phyloP scores from a whole-genome alignment of 2,329 filamentous ascomycete species.

The Diaporthe australafricana region DNA sequence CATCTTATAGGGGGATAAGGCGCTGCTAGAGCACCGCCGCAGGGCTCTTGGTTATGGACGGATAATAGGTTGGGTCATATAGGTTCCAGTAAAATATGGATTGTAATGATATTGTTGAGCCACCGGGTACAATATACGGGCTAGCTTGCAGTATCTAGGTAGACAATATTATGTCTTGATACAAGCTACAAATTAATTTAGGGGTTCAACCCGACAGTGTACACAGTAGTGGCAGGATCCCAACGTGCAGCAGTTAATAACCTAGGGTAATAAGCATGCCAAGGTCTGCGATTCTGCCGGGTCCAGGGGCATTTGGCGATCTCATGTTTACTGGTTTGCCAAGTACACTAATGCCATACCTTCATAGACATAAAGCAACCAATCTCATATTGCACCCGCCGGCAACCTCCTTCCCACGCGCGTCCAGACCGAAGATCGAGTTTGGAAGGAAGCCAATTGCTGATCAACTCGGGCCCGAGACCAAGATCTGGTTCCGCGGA shows the following conservation, averaged over 20 bases:
- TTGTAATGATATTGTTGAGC: neutral
- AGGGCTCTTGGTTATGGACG: neutral
- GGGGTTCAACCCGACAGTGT: neutral
- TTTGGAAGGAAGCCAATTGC: neutral
- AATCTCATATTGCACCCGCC: neutral
- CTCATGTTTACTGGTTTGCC: neutral
- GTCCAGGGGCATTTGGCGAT: neutral
- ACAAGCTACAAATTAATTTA: neutral
- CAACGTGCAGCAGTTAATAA: too few species aligned
- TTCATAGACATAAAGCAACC: neutral
- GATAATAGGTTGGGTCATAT: too few species aligned
- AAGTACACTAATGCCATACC: constrained; percentile 4
- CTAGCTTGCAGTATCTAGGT: neutral
- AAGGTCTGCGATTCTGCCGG: neutral
- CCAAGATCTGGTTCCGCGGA: neutral
- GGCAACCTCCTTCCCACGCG: neutral
- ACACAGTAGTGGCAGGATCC: too few species aligned
- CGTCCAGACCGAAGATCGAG: neutral
- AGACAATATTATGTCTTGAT: neutral
- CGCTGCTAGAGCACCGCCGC: neutral
- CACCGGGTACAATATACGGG: neutral
- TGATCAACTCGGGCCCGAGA: neutral
- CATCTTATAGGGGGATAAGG: constrained; percentile 3
- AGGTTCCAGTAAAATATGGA: neutral
- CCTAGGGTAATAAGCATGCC: neutral